Evolutionary conservation across 495 filamentous ascomycete species (phyloP), one percentile per base, ranked within the genome.

Genomic region (Trichodelitschia bisporula): DNA sequence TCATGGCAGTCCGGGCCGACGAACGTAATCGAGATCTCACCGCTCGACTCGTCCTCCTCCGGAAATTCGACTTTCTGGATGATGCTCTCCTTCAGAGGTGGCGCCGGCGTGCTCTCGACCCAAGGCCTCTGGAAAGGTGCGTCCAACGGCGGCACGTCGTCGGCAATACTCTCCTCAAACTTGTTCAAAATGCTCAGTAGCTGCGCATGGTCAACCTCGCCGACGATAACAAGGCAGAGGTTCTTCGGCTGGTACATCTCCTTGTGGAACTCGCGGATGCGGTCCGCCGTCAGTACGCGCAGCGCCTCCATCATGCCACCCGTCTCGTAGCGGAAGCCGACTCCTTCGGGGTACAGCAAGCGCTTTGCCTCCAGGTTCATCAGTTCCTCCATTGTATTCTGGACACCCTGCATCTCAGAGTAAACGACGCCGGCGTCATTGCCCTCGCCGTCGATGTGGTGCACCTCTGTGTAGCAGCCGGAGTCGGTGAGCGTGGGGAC

Each of bases 191-290:
- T 76, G 2, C 67, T 52, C 25, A 95, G 54, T 29, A 99, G 61
- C 43, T 89, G 55, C 0, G 59, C 51, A 49, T 92, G 80, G 41
- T 90, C 68, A 9, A 89, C 72, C 43, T 90, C 82, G 31, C 86
- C 86, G 29, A 84, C 69, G 30, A 99, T 65, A 19, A 93, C 59
- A 31, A 95, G 47, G 39, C 84, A 90, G 37, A 99, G 51, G 44
- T 99, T 99, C 44, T 78, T 89, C 4, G 89, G 86, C 42, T 92
- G 84, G 42, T 99, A 99, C 89, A 99, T 99, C 33, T 82, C 74
- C 31, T 70, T 70, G 47, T 99, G 86, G 50, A 92, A 99, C 18
- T 62, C 64, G 4, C 89, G 69, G 40, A 99, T 99, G 13, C 78
- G 68, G 30, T 95, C 74, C 2, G 78, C 70, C 2, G 77, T 80